Evolutionary conservation across 2,329 filamentous ascomycete species (phyloP).

Genomic region (Thelonectria blattea): DNA sequence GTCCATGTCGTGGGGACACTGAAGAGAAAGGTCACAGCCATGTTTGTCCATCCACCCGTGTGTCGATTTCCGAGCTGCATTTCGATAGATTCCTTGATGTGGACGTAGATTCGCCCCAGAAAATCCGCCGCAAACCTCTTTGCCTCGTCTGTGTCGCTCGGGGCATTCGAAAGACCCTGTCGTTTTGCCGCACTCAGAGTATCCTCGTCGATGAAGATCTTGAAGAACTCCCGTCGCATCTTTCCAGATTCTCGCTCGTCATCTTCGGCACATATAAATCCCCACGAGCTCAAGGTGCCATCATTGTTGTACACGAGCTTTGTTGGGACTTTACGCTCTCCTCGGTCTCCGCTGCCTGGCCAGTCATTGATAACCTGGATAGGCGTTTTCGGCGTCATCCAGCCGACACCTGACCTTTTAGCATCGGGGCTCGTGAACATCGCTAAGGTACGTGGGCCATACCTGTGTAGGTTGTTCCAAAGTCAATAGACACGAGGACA

Average conservation of each 20-base stretch:
- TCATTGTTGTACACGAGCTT: conserved; percentile 54
- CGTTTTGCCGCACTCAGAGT: conserved; percentile 51
- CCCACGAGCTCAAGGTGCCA: conserved; percentile 55
- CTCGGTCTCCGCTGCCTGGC: conserved; percentile 58
- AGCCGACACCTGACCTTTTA: conserved; percentile 42
- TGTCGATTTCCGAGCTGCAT: conserved; percentile 46
- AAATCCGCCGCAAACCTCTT: conserved; percentile 57
- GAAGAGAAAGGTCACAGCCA: conserved; percentile 60
- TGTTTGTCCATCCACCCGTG: conserved; percentile 49
- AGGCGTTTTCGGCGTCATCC: conserved; percentile 47
- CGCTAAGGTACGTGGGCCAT: conserved; percentile 3
- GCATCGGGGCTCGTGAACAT: neutral
- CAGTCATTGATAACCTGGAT: conserved; percentile 58
- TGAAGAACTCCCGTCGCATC: conserved; percentile 57
- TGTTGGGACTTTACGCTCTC: conserved; percentile 62
- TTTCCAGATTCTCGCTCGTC: conserved; percentile 44
- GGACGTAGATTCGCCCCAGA: conserved; percentile 53
- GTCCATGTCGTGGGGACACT: conserved; percentile 64
- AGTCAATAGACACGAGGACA: conserved; percentile 50
- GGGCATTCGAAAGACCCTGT: conserved; percentile 51
- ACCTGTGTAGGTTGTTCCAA: conserved; percentile 56
- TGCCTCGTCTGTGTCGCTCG: conserved; percentile 49
- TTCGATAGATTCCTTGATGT: conserved; percentile 54
- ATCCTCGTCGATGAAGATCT: conserved; percentile 58
- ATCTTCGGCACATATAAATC: conserved; percentile 57